Conservation (phyloP, 768 basidiomycete species). For the Xerocomus spinulosus region DNA sequence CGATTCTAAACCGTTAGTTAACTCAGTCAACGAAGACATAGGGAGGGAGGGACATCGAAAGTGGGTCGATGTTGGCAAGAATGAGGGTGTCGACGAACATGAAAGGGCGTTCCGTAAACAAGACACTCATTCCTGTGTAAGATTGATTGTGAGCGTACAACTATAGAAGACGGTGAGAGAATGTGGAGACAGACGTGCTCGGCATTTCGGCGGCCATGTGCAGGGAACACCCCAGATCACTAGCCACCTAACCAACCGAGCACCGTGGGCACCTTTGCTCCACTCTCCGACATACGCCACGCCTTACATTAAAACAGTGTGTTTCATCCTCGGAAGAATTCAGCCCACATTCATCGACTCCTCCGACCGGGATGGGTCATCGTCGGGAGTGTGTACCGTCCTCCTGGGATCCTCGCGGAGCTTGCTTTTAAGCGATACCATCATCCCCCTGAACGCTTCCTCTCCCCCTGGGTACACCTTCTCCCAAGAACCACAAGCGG, state of each 20-base stretch:
- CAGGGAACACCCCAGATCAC: constrained; percentile 27
- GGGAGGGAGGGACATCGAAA: constrained; percentile 15
- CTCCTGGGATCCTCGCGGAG: constrained; percentile 24
- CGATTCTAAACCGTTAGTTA: constrained; percentile 23
- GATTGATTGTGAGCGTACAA: constrained; percentile 28
- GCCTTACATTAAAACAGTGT: constrained; percentile 22
- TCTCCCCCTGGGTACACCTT: constrained; percentile 33
- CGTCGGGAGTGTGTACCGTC: constrained; percentile 11
- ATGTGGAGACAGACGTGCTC: constrained; percentile 30
- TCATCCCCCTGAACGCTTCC: constrained; percentile 32
- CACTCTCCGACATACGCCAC: constrained; percentile 13
- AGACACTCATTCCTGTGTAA: constrained; percentile 29
- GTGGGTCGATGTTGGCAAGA: constrained; percentile 5
- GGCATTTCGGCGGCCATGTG: constrained; percentile 31
- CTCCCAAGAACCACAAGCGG: constrained; percentile 31
- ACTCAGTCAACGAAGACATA: constrained; percentile 25
- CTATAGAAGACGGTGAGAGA: constrained; percentile 31
- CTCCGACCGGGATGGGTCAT: constrained; percentile 16
- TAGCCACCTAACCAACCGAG: constrained; percentile 16
- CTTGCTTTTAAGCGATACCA: constrained; percentile 30
- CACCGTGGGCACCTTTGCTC: constrained; percentile 22
- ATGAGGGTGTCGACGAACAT: constrained; percentile 21
- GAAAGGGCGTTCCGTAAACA: constrained; percentile 29
- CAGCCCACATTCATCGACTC: constrained; percentile 32
- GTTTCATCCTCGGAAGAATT: constrained; percentile 16